Conservation (phyloP, 306 rosid genomes). For the Glycine latifolia region DNA sequence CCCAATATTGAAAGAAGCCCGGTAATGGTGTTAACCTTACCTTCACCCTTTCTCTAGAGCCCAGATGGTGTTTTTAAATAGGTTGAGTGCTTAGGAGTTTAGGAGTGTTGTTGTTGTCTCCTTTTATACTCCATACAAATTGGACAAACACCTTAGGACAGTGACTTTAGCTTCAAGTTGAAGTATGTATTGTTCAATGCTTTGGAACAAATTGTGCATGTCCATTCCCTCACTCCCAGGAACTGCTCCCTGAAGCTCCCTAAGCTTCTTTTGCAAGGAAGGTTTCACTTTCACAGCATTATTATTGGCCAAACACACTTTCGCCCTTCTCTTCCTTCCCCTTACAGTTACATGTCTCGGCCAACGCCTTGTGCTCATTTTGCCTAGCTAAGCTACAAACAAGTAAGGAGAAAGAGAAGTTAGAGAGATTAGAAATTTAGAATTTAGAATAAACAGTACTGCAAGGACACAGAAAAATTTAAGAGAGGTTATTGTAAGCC, state of each 20-base stretch:
- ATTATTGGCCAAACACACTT: conserved; percentile 44
- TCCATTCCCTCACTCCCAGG: conserved; percentile 60
- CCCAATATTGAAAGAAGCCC: background rate
- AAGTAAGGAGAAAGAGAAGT: background rate
- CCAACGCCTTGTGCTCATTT: conserved; percentile 61
- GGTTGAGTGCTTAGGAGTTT: conserved; percentile 8
- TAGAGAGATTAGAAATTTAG: background rate
- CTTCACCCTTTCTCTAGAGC: background rate
- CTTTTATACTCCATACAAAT: conserved; percentile 63
- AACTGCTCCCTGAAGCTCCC: conserved; percentile 61
- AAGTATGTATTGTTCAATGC: conserved; percentile 61
- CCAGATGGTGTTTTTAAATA: background rate
- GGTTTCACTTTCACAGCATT: conserved; percentile 21
- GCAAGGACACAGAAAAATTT: background rate
- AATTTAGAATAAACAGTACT: background rate
- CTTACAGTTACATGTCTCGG: conserved; percentile 42
- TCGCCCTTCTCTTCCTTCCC: conserved; percentile 65
- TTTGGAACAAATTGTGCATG: conserved; percentile 54
- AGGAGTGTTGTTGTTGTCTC: background rate
- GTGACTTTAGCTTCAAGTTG: conserved; percentile 68
- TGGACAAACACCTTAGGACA: conserved; percentile 63
- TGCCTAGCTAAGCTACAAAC: background rate
- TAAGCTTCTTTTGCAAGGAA: conserved; percentile 55
- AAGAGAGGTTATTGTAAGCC: background rate
- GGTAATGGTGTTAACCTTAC: conserved; percentile 25